Base-by-base conservation (phyloP, 2,329 filamentous ascomycete genomes). In the Hypomyces perniciosus region DNA sequence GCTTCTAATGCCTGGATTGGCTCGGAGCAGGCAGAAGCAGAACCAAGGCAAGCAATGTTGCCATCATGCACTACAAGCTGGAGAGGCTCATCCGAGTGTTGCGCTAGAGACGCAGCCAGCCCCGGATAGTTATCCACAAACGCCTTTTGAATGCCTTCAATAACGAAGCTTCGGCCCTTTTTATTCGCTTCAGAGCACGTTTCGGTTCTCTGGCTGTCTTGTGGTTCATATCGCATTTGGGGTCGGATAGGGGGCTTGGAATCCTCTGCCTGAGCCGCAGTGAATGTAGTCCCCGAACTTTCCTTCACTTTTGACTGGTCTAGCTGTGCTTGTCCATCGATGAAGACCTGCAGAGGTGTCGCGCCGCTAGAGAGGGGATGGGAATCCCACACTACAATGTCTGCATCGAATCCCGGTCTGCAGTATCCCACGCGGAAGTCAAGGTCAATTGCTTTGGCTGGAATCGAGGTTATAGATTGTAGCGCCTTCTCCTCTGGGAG, bases 311-410 rank as follows among this genome's bases (percentile, higher is more conserved):
- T 59, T 20, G 58, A 60, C 2, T 64, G 59, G 28, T 70, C 64
- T 12, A 72, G 55, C 27, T 65, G 66, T 31, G 65, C 56, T 30
- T 57, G 64, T 2, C 74, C 74, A 56, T 77, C 74, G 53, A 77
- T 71, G 35, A 69, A 76, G 10, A 77, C 74, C 51, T 77, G 72
- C 8, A 71, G 57, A 4, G 74, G 70, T 4, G 68, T 74, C 8
- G 74, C 72, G 5, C 73, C 74, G 12, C 72, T 56, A 9, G 68
- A 63, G 1, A 77, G 63, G 3, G 74, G 74, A 53, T 77, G 72
- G 0, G 67, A 67, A 51, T 77, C 69, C 74, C 74, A 77, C 4
- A 77, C 64, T 4, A 75, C 75, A 30, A 78, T 56, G 51, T 78
- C 75, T 10, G 74, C 75, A 57, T 78, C 75, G 51, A 74, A 77